Percentiles rank a stretch among this genome's conserved stretches.
Conservation (phyloP, 768 basidiomycete species). For the Candolleomyces efflorescens region DNA sequence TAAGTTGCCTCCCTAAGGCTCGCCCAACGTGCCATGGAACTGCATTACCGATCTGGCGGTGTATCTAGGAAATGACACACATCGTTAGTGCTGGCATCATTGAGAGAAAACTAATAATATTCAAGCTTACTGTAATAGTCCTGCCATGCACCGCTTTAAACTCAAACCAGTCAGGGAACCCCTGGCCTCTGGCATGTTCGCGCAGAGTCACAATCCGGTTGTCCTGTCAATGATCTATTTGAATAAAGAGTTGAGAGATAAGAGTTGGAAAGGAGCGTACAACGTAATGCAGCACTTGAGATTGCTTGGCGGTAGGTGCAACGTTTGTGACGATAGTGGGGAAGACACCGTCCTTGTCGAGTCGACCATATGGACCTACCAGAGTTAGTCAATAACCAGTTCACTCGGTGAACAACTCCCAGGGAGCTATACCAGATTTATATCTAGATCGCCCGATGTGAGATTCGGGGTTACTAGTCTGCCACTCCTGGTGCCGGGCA, state of each 20-base stretch:
- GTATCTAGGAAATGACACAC: conserved; percentile 46
- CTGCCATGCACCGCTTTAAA: conserved; percentile 51
- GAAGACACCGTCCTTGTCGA: conserved; percentile 54
- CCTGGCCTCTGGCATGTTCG: conserved; percentile 77
- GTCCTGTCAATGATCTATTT: conserved; percentile 37
- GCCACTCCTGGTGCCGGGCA: conserved; percentile 52
- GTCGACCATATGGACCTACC: conserved; percentile 51
- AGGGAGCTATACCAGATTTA: conserved; percentile 35
- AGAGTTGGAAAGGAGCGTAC: conserved; percentile 31
- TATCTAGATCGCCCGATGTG: conserved; percentile 50
- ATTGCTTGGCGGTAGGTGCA: conserved; percentile 75
- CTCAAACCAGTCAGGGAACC: conserved; percentile 71
- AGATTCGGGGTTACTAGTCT: conserved; percentile 55
- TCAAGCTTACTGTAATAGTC: conserved; percentile 55
- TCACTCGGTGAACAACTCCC: background rate
- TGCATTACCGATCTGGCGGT: conserved; percentile 79
- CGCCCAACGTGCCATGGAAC: conserved; percentile 62
- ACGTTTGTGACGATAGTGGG: conserved; percentile 77
- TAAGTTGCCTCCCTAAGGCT: conserved; percentile 64
- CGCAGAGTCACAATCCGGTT: conserved; percentile 69
- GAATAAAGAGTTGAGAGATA: background rate
- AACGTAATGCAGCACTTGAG: conserved; percentile 60
- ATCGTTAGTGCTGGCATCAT: background rate
- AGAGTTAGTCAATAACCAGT: background rate
- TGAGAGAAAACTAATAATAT: background rate